These are phyloP conservation scores for Claviceps pazoutovae DNA, from an alignment of 2,329 filamentous ascomycete species.

Conservation along the genomic window DNA sequence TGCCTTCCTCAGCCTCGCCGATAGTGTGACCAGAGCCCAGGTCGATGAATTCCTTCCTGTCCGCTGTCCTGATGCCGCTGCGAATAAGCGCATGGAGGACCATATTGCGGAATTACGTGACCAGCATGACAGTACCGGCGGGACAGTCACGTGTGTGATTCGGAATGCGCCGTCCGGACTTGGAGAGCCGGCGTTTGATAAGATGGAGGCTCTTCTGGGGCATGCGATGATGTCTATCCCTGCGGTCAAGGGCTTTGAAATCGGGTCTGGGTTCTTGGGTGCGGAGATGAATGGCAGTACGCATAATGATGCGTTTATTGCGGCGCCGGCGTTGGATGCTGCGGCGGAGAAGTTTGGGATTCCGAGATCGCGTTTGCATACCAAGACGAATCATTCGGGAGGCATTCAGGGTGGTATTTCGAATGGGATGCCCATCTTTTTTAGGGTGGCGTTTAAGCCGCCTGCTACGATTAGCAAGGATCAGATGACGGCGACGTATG, in stretches of 20 bases:
- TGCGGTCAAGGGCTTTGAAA: conserved; percentile 88
- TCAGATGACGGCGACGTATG: conserved; percentile 72
- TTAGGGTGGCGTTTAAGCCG: conserved; percentile 89
- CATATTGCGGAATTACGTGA: conserved; percentile 68
- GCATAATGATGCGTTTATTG: conserved; percentile 63
- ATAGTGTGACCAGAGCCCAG: conserved; percentile 55
- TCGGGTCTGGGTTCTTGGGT: conserved; percentile 84
- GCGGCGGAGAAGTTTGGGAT: conserved; percentile 32
- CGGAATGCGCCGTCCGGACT: conserved; percentile 72
- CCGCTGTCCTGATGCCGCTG: conserved; percentile 61
- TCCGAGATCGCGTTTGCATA: conserved; percentile 52
- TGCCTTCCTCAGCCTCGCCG: conserved; percentile 59
- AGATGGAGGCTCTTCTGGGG: conserved; percentile 79
- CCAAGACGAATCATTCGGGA: conserved; percentile 88
- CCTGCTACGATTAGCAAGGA: conserved; percentile 85
- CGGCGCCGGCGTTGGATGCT: conserved; percentile 27
- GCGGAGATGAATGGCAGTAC: conserved; percentile 74
- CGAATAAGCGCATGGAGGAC: conserved; percentile 59
- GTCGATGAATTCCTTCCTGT: conserved; percentile 81
- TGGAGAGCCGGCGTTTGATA: conserved; percentile 90
- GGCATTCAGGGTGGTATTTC: conserved; percentile 93
- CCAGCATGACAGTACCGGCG: conserved; percentile 76
- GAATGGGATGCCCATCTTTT: conserved; percentile 89
- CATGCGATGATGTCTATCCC: conserved; percentile 95
- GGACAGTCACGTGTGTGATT: conserved; percentile 89